Evolutionary conservation across 73 alveolate genomes (phyloP), one percentile per base, ranked within the genome.

Genomic region (Paramecium biaurelia): DNA sequence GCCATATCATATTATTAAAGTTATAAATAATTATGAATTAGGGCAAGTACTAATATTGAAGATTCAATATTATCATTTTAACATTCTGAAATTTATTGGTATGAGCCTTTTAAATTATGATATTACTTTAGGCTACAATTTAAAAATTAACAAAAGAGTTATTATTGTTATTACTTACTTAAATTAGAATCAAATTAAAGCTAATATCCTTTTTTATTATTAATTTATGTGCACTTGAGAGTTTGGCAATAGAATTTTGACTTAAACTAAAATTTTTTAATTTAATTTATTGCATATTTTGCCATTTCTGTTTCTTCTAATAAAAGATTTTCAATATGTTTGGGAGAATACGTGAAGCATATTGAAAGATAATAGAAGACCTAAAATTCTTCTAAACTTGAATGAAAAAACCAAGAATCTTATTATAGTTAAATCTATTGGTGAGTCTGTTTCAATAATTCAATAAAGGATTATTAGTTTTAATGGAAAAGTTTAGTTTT

Each of bases 351-450:
- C 2, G 84, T 26, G 12, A 11, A 63, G 12, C 84, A 63, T 12
- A 63, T 15, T 63, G 84, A 63, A 63, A 63, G 84, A 24, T 63
- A 63, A 26, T 63, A 63, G 24, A 63, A 63, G 6, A 63, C 45
- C 24, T 63, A 63, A 26, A 32, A 30, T 63, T 63, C 84, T 30
- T 63, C 84, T 63, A 63, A 63, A 32, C 84, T 23, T 11, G 24
- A 30, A 30, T 63, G 84, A 63, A 63, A 63, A 63, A 63, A 63
- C 84, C 84, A 63, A 11, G 84, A 63, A 30, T 63, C 84, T 63
- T 26, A 15, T 53, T 53, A 1, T 2, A 53, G 21, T 53, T 53
- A 53, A 53, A 53, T 53, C 23, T 53, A n/a, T 15, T 20, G 3
- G 21, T 53, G 68, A 1, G 5, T 15, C 68, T 18, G 30, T 6